phyloP scores from a whole-genome alignment of 2,329 filamentous ascomycete genomes.

The Fusarium fujikuroi region DNA sequence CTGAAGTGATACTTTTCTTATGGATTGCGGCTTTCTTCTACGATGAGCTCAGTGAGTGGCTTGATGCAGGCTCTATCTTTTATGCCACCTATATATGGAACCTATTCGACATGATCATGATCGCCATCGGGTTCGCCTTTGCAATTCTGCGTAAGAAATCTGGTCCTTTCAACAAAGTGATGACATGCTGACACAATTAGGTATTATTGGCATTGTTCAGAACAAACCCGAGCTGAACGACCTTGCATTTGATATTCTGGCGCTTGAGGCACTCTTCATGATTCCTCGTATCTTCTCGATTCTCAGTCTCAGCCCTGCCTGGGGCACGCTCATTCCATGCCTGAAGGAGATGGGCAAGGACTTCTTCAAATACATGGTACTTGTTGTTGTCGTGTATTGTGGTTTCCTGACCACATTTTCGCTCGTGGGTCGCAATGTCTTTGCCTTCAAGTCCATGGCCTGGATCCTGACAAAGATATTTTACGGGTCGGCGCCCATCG shows the following conservation, averaged over 20 bases:
- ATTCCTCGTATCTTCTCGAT: conserved; percentile 90
- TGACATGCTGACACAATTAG: conserved; percentile 36
- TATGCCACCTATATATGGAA: conserved; percentile 88
- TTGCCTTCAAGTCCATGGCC: conserved; percentile 74
- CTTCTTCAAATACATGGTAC: conserved; percentile 84
- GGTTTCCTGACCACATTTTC: conserved; percentile 91
- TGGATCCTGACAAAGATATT: conserved; percentile 84
- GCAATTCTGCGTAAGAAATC: conserved; percentile 71
- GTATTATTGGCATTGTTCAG: conserved; percentile 55
- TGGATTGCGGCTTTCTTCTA: conserved; percentile 91
- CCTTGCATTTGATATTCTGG: conserved; percentile 87
- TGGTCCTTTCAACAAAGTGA: not conserved
- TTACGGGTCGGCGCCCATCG: conserved; percentile 79
- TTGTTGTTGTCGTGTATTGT: conserved; percentile 84
- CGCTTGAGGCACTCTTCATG: conserved; percentile 88
- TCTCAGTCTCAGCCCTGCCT: conserved; percentile 87
- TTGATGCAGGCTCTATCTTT: conserved; percentile 87
- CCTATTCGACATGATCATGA: conserved; percentile 78
- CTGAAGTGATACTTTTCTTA: conserved; percentile 80
- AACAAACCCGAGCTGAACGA: conserved; percentile 73
- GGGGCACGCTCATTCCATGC: conserved; percentile 89
- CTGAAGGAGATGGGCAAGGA: conserved; percentile 95
- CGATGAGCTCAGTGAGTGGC: conserved; percentile 85
- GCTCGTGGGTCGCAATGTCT: conserved; percentile 76
- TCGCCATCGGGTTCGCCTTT: conserved; percentile 77